Evolutionary conservation across 2,329 filamentous ascomycete genomes (phyloP).

Genomic region (Rachicladosporium sp.): DNA sequence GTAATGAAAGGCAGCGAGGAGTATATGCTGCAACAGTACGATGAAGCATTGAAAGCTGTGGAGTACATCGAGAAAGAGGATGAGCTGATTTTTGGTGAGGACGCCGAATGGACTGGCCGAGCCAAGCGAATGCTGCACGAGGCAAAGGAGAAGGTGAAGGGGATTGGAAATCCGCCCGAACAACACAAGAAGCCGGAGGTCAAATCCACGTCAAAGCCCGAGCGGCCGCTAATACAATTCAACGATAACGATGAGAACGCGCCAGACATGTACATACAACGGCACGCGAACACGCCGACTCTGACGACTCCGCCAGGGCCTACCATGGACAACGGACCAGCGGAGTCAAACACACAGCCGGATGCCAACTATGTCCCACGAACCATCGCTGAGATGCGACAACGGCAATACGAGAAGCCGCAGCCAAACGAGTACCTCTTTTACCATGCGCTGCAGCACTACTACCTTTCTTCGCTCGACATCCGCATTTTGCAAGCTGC

Average conservation of each 20-base stretch:
- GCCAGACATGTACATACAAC: slow-evolving; percentile 37
- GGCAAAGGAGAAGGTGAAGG: slow-evolving; percentile 61
- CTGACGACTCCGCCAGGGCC: neutral
- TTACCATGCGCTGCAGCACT: slow-evolving; percentile 75
- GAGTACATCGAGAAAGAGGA: slow-evolving; percentile 73
- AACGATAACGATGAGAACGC: slow-evolving; percentile 33
- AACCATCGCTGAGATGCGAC: slow-evolving; percentile 34
- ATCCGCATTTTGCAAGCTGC: slow-evolving; percentile 85
- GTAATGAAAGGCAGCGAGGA: slow-evolving; percentile 88
- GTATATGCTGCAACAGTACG: slow-evolving; percentile 74
- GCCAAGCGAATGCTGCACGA: slow-evolving; percentile 64
- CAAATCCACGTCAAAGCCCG: slow-evolving; percentile 25
- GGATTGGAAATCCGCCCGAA: slow-evolving; percentile 53
- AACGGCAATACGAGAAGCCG: slow-evolving; percentile 31
- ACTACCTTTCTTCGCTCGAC: slow-evolving; percentile 81
- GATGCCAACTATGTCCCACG: slow-evolving; percentile 25
- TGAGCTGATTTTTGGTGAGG: slow-evolving; percentile 81
- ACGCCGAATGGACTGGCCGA: slow-evolving; percentile 82
- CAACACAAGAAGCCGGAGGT: slow-evolving; percentile 36
- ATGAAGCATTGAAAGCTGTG: slow-evolving; percentile 65
- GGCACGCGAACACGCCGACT: slow-evolving; percentile 10
- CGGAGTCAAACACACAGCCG: slow-evolving; percentile 16
- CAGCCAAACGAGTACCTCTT: slow-evolving; percentile 60
- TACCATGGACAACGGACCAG: slow-evolving; percentile 12
- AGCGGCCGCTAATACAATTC: slow-evolving; percentile 37